Base-by-base conservation (phyloP, 768 basidiomycete species). In the Mycena alexandri region DNA sequence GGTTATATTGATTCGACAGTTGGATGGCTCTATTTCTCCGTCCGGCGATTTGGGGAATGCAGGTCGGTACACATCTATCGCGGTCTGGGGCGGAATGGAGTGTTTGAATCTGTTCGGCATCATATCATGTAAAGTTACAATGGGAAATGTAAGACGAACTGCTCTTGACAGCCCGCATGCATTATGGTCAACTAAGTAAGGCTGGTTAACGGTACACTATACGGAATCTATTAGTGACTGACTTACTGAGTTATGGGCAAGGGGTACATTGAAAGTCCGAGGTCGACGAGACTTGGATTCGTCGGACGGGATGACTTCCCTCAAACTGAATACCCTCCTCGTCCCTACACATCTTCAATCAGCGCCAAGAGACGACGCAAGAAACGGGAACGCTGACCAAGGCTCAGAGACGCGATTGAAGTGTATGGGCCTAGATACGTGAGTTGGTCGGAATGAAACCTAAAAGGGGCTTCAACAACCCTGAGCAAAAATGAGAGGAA, bases 91-190 rank as follows among this genome's bases (percentile, higher is more conserved):
- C 21, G 91, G 93, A 19, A 94, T 85, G 5, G 88, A 85, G 70
- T 94, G 93, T 72, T 95, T 95, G 79, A 91, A 38, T 38, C 38
- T 38, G 10, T 38, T 38, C 14, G 38, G 38, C 38, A 38, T 38
- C 38, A 38, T 11, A 14, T 38, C 38, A 14, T 38, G 38, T 38
- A 3, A 38, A 14, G 38, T 5, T 3, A 6, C 38, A 38, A 38
- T 14, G 14, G 2, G 38, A 11, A 38, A 14, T 9, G 34, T 14
- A 38, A 38, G 29, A 38, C 38, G 38, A 38, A 95, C 44, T 81
- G 82, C 74, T 95, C 93, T 81, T 95, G 93, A 65, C 90, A 91
- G 17, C 89, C 87, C 2, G 93, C 92, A 71, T 95, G 94, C 93
- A 95, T 95, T 63, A 95, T 93, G n/a, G 85, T 85, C 41, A 95